phyloP scores from a whole-genome alignment of 2,329 filamentous ascomycete genomes.

The Cladorrhinum sp. region DNA sequence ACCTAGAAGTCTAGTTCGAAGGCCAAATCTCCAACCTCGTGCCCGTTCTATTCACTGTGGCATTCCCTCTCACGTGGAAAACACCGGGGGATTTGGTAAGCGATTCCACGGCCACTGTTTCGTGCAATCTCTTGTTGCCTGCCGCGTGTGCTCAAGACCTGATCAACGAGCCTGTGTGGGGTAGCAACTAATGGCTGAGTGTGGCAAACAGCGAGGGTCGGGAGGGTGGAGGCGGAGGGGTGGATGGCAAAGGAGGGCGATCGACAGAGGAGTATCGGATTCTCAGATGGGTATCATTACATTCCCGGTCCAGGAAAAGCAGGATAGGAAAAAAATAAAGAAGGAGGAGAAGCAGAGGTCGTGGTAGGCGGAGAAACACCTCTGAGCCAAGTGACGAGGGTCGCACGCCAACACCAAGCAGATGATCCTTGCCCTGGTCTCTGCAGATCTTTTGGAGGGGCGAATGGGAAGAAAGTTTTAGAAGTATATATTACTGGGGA shows the following conservation, averaged over 20 bases:
- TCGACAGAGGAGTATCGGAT: background rate
- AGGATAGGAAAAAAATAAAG: background rate
- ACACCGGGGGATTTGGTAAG: background rate
- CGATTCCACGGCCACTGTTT: background rate
- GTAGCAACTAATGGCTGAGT: background rate
- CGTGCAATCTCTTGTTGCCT: background rate
- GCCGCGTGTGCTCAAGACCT: background rate
- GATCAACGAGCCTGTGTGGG: background rate
- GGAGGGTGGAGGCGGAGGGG: background rate
- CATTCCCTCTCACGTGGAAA: slow-evolving; percentile 1
- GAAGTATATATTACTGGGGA: background rate
- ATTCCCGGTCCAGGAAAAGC: background rate
- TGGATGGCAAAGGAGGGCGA: background rate
- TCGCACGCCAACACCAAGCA: background rate
- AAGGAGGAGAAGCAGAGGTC: background rate
- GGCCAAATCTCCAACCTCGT: background rate
- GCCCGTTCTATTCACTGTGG: background rate
- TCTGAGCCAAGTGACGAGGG: background rate
- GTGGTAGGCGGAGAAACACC: background rate
- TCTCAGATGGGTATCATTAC: background rate
- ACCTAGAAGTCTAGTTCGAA: slow-evolving; percentile 5
- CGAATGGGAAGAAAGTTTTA: background rate
- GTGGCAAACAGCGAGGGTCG: background rate
- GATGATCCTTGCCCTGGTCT: slow-evolving; percentile 1
- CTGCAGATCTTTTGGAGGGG: slow-evolving; percentile 1